phyloP scores from a whole-genome alignment of 805 yeast genomes.

The Starmerella stellata region DNA sequence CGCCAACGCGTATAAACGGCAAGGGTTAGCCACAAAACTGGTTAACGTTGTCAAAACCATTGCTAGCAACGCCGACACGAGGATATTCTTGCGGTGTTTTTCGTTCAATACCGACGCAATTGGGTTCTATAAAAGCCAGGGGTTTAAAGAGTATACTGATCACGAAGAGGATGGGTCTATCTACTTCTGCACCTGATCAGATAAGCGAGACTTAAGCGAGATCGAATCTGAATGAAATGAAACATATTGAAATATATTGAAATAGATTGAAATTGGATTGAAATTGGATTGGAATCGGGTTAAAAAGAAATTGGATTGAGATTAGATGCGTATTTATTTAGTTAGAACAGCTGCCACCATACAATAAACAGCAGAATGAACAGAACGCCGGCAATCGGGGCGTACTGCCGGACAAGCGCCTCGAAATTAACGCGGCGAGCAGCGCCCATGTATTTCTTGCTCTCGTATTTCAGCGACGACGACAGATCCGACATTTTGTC shows the following conservation, averaged over 20 bases:
- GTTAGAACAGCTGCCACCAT: constrained; percentile 54
- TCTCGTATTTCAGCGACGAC: constrained; percentile 56
- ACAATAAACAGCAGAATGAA: constrained; percentile 52
- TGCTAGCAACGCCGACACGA: neutral
- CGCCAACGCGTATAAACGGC: constrained; percentile 5
- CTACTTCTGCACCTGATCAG: too few species aligned
- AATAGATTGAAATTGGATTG: too few species aligned
- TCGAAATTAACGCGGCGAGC: constrained; percentile 86
- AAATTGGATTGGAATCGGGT: neutral
- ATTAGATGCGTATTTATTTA: neutral
- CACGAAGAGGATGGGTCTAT: too few species aligned
- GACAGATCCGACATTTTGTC: constrained; percentile 81
- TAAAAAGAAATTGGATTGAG: neutral
- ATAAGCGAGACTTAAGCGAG: too few species aligned
- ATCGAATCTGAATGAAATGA: too few species aligned
- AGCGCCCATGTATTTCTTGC: constrained; percentile 70
- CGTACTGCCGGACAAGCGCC: constrained; percentile 71
- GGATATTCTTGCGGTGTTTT: constrained; percentile 8
- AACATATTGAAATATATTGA: too few species aligned
- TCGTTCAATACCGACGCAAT: constrained; percentile 5
- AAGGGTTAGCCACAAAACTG: constrained; percentile 7
- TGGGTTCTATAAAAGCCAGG: constrained; percentile 2
- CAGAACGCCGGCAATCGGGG: constrained; percentile 62
- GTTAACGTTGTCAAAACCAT: neutral
- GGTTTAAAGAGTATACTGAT: too few species aligned